phyloP scores from a whole-genome alignment of 495 filamentous ascomycete species.

The Podospora pseudocomata region DNA sequence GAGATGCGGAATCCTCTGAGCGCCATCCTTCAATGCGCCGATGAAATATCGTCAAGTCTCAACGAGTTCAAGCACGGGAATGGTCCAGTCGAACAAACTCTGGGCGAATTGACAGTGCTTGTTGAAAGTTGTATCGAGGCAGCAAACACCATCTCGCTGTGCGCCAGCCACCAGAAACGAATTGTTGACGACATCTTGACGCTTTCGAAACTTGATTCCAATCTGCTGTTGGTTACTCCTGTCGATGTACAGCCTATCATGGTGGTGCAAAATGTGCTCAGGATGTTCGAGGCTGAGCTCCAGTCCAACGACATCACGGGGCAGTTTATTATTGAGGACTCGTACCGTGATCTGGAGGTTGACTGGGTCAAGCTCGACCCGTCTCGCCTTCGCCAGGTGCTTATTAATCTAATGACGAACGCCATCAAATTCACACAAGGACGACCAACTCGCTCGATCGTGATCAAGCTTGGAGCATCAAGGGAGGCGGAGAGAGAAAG shows the following conservation, averaged over 20 bases:
- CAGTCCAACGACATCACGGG: conserved; percentile 67
- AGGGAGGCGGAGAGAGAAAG: conserved; percentile 47
- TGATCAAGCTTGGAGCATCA: conserved; percentile 67
- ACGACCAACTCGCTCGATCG: conserved; percentile 58
- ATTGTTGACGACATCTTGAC: conserved; percentile 79
- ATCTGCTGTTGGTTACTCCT: conserved; percentile 70
- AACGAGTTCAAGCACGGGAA: conserved; percentile 34
- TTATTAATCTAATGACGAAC: conserved; percentile 76
- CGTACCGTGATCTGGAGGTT: conserved; percentile 58
- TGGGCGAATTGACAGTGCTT: conserved; percentile 21
- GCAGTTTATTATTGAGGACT: conserved; percentile 62
- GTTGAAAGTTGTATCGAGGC: conserved; percentile 65
- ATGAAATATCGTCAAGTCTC: conserved; percentile 63
- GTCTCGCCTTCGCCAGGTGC: conserved; percentile 69
- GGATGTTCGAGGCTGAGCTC: conserved; percentile 82
- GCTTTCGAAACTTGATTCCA: conserved; percentile 81
- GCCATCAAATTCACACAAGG: conserved; percentile 75
- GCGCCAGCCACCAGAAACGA: conserved; percentile 75
- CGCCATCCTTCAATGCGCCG: conserved; percentile 76
- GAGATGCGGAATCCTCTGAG: conserved; percentile 83
- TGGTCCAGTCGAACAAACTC: conserved; percentile 15
- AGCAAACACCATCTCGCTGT: conserved; percentile 77
- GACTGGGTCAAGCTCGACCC: conserved; percentile 80
- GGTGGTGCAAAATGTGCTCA: conserved; percentile 65
- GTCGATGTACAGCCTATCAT: conserved; percentile 65